These are phyloP conservation scores for Alternaria arborescens DNA, from an alignment of 2,329 filamentous ascomycete species.

Conservation along the genomic window DNA sequence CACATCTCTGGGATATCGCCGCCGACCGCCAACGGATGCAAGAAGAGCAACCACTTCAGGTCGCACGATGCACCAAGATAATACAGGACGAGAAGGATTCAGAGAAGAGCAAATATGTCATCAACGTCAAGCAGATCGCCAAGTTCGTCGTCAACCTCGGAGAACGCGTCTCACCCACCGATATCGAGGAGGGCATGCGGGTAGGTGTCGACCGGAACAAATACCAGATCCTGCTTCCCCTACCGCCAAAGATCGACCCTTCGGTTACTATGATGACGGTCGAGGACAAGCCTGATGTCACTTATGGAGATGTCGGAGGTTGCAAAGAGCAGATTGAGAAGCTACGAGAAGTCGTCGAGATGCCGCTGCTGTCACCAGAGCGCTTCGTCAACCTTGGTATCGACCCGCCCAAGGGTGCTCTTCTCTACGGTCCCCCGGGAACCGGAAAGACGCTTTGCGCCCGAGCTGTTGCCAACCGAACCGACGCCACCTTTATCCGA, in stretches of 20 bases:
- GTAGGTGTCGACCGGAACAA: slow-evolving; percentile 98
- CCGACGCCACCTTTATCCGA: slow-evolving; percentile 97
- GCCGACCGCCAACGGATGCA: slow-evolving; percentile 98
- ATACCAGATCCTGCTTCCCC: slow-evolving; percentile 96
- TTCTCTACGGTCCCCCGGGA: slow-evolving; percentile 95
- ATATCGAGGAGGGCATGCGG: slow-evolving; percentile 99
- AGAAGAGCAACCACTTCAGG: slow-evolving; percentile 96
- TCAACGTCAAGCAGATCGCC: slow-evolving; percentile 99
- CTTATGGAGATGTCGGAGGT: slow-evolving; percentile 97
- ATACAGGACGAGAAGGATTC: slow-evolving; percentile 95
- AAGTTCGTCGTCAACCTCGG: slow-evolving; percentile 99
- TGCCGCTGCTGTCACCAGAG: slow-evolving; percentile 95
- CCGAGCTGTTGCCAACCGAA: slow-evolving; percentile 95
- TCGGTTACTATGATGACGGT: slow-evolving; percentile 99
- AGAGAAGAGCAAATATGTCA: slow-evolving; percentile 99
- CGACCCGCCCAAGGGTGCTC: slow-evolving; percentile 95
- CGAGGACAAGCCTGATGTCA: slow-evolving; percentile 99
- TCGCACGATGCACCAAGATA: slow-evolving; percentile 98
- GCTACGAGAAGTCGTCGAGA: slow-evolving; percentile 96
- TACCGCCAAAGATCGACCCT: slow-evolving; percentile 98
- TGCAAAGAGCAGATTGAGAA: slow-evolving; percentile 99
- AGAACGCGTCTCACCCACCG: slow-evolving; percentile 94
- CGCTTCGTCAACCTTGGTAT: slow-evolving; percentile 99
- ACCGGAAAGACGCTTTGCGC: slow-evolving; percentile 99
- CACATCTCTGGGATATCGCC: slow-evolving; percentile 98